Conservation (phyloP, 2,329 filamentous ascomycete genomes). For the Penicillium sp. region DNA sequence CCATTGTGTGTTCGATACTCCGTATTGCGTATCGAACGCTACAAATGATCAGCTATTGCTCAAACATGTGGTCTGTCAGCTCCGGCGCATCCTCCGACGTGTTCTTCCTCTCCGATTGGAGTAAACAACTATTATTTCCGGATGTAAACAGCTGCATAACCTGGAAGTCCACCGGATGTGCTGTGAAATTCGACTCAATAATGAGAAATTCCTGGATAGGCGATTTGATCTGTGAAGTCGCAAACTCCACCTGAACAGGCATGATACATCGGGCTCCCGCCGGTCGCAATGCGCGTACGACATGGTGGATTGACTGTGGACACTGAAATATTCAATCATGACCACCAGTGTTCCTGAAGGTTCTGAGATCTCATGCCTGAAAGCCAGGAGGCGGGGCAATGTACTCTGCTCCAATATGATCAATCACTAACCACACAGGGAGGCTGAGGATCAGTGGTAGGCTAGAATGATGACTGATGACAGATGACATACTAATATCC, state of each 20-base stretch:
- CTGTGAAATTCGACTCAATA: slow-evolving; percentile 81
- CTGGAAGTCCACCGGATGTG: slow-evolving; percentile 45
- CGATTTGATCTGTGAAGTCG: slow-evolving; percentile 71
- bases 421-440: neutral
- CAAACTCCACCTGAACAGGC: slow-evolving; percentile 66
- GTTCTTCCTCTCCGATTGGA: slow-evolving; percentile 1
- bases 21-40: too few species aligned
- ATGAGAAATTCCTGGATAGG: slow-evolving; percentile 63
- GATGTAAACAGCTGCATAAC: slow-evolving; percentile 58
- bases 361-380: neutral
- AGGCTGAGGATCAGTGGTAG: neutral
- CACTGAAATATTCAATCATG: slow-evolving; percentile 78
- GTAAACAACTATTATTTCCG: slow-evolving; percentile 69
- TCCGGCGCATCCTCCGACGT: slow-evolving; percentile 63
- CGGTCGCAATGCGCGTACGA: slow-evolving; percentile 62
- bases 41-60: too few species aligned
- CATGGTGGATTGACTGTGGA: slow-evolving; percentile 66
- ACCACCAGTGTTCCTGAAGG: neutral
- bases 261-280: slow-evolving; percentile 67
- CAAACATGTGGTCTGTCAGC: too few species aligned
- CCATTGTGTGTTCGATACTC: too few species aligned
- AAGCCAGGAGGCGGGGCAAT: neutral
- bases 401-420: slow-evolving; percentile 3
- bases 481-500: neutral
- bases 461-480: too few species aligned